These are phyloP conservation scores for Candida albicans DNA, from an alignment of 1,139 yeast genomes.

Conservation along the genomic window DNA sequence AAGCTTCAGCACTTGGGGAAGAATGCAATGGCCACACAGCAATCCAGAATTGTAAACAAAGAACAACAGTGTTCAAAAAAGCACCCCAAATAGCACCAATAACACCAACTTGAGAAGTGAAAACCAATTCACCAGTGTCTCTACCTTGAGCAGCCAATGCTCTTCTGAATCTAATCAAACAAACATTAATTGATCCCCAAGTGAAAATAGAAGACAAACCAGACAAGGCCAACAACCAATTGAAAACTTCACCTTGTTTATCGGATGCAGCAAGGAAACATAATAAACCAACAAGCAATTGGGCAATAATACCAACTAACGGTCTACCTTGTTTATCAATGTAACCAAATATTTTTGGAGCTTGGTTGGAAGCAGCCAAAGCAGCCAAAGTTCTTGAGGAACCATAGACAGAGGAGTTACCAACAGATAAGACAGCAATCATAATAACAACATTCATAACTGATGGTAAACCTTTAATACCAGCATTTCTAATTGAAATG, in stretches of 20 bases:
- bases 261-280: slow-evolving; percentile 72
- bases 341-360: slow-evolving; percentile 72
- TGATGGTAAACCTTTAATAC: slow-evolving; percentile 44
- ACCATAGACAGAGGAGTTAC: slow-evolving; percentile 61
- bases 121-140: slow-evolving; percentile 65
- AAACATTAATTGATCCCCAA: slow-evolving; percentile 76
- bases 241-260: slow-evolving; percentile 65
- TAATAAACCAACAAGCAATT: slow-evolving; percentile 62
- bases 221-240: slow-evolving; percentile 80
- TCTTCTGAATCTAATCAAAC: slow-evolving; percentile 76
- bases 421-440: slow-evolving; percentile 49
- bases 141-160: slow-evolving; percentile 71
- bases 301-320: slow-evolving; percentile 58
- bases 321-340: slow-evolving; percentile 79
- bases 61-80: slow-evolving; percentile 57
- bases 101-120: slow-evolving; percentile 65
- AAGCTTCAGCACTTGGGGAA: slow-evolving; percentile 53
- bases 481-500: slow-evolving; percentile 44
- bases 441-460: slow-evolving; percentile 51
- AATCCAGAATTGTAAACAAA: slow-evolving; percentile 80
- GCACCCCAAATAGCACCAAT: slow-evolving; percentile 70
- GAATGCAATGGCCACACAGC: slow-evolving; percentile 68
- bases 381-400: slow-evolving; percentile 83
- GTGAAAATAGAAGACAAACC: slow-evolving; percentile 84
- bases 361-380: slow-evolving; percentile 77